Conservation (phyloP, 352 stramenopile genomes). For the Phytopythium chamaehyphon region DNA sequence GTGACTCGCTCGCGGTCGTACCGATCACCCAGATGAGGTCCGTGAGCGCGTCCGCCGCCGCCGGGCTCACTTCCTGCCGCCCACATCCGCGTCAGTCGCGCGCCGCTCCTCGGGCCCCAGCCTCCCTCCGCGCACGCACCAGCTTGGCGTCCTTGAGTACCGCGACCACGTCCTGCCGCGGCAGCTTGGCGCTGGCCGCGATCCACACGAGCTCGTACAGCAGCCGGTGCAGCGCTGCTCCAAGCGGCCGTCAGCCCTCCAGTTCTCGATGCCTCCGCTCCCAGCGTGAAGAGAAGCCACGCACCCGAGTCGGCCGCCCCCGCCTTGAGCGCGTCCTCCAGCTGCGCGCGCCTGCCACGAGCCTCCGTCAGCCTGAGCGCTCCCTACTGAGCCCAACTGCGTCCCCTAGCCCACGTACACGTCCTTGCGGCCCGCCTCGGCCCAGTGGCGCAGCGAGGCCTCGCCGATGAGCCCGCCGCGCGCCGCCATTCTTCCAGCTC, state of each 20-base stretch:
- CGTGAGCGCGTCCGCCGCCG: slow-evolving; percentile 50
- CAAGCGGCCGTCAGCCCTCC: too few relatives aligned
- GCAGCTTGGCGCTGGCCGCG: slow-evolving; percentile 63
- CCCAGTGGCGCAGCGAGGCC: slow-evolving; percentile 56
- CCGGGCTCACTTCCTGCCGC: slow-evolving; percentile 18
- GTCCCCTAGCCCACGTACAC: too few relatives aligned
- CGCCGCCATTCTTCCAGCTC: slow-evolving; percentile 14
- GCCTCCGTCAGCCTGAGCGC: background rate
- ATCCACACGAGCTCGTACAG: slow-evolving; percentile 80
- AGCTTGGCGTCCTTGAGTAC: slow-evolving; percentile 67
- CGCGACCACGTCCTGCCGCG: slow-evolving; percentile 62
- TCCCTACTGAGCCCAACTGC: too few relatives aligned
- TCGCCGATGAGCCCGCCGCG: slow-evolving; percentile 46
- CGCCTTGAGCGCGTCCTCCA: slow-evolving; percentile 35
- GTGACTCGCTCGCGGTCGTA: slow-evolving; percentile 6
- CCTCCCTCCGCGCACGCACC: slow-evolving; percentile 15
- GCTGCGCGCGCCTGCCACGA: slow-evolving; percentile 24
- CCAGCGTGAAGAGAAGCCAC: background rate
- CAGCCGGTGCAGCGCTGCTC: slow-evolving; percentile 48
- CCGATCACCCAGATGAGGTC: slow-evolving; percentile 73
- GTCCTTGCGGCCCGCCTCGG: slow-evolving; percentile 43
- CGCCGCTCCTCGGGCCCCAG: background rate
- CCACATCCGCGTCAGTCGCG: background rate
- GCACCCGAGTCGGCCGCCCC: slow-evolving; percentile 24
- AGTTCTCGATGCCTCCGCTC: too few relatives aligned